Evolutionary conservation across 106 monocot species (phyloP).

Genomic region (Dioscorea zingiberensis): DNA sequence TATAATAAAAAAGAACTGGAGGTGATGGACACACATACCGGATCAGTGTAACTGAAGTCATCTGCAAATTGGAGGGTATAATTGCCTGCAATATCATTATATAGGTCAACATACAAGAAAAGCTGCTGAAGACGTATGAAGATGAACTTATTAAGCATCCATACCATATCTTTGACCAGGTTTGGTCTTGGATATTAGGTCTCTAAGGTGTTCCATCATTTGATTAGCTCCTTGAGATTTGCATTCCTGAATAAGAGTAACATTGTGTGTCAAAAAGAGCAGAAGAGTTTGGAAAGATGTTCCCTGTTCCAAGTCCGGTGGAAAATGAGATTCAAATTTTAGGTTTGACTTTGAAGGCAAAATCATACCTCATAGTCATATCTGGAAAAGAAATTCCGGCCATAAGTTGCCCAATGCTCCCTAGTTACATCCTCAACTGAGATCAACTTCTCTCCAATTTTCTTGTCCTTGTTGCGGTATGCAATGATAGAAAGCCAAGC

Average conservation of each 20-base stretch:
- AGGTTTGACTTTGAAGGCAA: background rate
- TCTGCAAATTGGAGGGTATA: constrained; percentile 89
- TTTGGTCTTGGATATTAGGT: constrained; percentile 53
- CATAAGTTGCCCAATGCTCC: constrained; percentile 93
- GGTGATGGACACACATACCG: constrained; percentile 30
- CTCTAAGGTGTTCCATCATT: constrained; percentile 80
- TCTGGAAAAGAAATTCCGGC: constrained; percentile 98
- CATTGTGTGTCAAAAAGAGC: background rate
- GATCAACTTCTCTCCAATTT: constrained; percentile 71
- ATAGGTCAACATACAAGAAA: background rate
- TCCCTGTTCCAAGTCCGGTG: background rate
- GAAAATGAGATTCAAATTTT: background rate
- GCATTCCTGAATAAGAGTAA: constrained; percentile 55
- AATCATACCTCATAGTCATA: constrained; percentile 92
- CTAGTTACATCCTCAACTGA: constrained; percentile 86
- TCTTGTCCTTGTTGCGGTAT: constrained; percentile 79
- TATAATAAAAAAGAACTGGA: too few species aligned
- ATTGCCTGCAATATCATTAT: constrained; percentile 38
- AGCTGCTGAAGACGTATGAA: too few species aligned
- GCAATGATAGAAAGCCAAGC: constrained; percentile 99
- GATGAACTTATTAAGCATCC: background rate
- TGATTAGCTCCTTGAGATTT: constrained; percentile 79
- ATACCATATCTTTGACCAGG: constrained; percentile 63
- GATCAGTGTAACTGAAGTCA: constrained; percentile 89
- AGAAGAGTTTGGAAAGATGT: background rate